These are phyloP conservation scores for Herpetospermum pedunculosum DNA, from an alignment of 306 rosid species.

Conservation along the genomic window DNA sequence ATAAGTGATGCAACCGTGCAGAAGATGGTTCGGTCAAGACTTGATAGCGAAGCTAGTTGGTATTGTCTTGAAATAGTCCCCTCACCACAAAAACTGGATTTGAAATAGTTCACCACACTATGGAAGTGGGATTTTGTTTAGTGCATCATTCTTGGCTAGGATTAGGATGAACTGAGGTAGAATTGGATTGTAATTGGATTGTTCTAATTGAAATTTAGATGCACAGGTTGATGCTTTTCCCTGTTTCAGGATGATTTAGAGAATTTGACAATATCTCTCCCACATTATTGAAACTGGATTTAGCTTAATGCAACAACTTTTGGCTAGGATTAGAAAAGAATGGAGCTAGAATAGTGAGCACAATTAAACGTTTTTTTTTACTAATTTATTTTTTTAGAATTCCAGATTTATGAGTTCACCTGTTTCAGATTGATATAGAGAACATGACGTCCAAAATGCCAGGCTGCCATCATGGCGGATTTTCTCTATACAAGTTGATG, in stretches of 20 bases:
- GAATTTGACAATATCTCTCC: slow-evolving; percentile 19
- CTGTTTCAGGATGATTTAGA: slow-evolving; percentile 43
- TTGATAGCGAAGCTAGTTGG: background rate
- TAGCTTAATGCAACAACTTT: slow-evolving; percentile 11
- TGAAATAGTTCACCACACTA: slow-evolving; percentile 5
- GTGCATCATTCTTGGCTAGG: slow-evolving; percentile 8
- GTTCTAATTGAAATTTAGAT: background rate
- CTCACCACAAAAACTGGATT: too few species aligned
- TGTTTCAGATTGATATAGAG: slow-evolving; percentile 55
- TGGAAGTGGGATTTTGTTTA: background rate
- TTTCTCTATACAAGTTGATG: slow-evolving; percentile 67
- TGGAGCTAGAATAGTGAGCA: background rate
- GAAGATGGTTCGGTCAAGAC: background rate
- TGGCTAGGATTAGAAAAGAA: background rate
- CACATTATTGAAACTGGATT: background rate
- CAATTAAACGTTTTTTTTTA: background rate
- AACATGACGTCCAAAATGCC: slow-evolving; percentile 75
- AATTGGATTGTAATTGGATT: background rate
- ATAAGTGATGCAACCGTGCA: background rate
- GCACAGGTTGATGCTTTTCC: slow-evolving; percentile 19
- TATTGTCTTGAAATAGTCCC: too few species aligned
- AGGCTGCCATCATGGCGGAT: slow-evolving; percentile 92
- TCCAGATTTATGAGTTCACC: slow-evolving; percentile 20
- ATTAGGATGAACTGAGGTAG: background rate
- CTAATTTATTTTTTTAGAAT: background rate